These are phyloP conservation scores for Dentipellis sp. DNA, from an alignment of 768 basidiomycete species.

Conservation along the genomic window DNA sequence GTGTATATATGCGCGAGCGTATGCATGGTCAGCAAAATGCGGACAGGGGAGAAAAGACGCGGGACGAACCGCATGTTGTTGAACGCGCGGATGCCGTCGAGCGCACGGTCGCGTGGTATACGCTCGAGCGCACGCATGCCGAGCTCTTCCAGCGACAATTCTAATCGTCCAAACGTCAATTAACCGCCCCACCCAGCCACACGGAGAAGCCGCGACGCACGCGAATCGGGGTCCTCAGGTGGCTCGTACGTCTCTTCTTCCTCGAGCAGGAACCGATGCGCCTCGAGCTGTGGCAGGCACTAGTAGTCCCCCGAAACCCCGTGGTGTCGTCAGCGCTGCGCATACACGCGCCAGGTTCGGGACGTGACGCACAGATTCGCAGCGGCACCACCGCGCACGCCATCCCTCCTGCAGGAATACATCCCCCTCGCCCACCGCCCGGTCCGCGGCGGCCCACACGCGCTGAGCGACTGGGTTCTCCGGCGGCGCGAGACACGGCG, in stretches of 20 bases:
- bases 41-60: neutral
- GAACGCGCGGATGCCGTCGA: slow-evolving; percentile 80
- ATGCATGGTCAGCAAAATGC: neutral
- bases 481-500: slow-evolving; percentile 47
- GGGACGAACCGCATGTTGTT: slow-evolving; percentile 66
- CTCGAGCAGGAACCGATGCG: slow-evolving; percentile 52
- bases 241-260: slow-evolving; percentile 83
- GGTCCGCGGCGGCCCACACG: slow-evolving; percentile 27
- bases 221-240: slow-evolving; percentile 80
- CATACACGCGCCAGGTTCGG: neutral
- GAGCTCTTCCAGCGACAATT: slow-evolving; percentile 72
- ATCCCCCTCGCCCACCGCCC: slow-evolving; percentile 50
- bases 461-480: slow-evolving; percentile 35
- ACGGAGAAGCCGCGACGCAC: slow-evolving; percentile 25
- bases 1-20: neutral
- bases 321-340: neutral
- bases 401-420: slow-evolving; percentile 69
- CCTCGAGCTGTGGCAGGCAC: slow-evolving; percentile 51
- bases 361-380: slow-evolving; percentile 37
- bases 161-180: slow-evolving; percentile 23
- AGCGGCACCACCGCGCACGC: slow-evolving; percentile 74
- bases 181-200: neutral
- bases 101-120: slow-evolving; percentile 70
- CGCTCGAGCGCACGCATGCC: slow-evolving; percentile 70
- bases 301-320: slow-evolving; percentile 17